Conservation (phyloP, 2,329 filamentous ascomycete species). For the Aspergillus sp. region DNA sequence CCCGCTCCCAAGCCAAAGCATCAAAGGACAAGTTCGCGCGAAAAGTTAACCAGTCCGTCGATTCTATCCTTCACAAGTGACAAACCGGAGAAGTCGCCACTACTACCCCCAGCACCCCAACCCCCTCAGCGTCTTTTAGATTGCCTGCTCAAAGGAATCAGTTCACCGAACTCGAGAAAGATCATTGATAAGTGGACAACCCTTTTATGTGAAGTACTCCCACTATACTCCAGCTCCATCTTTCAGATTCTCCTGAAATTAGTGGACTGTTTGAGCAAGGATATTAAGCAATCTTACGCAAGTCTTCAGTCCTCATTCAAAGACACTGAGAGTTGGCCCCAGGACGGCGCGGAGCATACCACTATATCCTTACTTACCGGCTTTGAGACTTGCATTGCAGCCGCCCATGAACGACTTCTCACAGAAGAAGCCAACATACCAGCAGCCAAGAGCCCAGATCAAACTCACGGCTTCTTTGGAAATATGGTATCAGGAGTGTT, state of each 20-base stretch:
- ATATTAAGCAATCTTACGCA: constrained; percentile 74
- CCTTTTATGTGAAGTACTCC: constrained; percentile 81
- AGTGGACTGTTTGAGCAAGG: constrained; percentile 83
- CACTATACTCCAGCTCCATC: constrained; percentile 80
- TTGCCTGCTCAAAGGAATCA: constrained; percentile 80
- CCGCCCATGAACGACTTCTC: constrained; percentile 80
- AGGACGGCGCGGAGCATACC: constrained; percentile 61
- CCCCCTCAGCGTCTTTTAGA: constrained; percentile 72
- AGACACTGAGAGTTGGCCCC: constrained; percentile 42
- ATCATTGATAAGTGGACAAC: constrained; percentile 91
- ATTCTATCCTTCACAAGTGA: constrained; percentile 53
- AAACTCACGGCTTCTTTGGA: constrained; percentile 85
- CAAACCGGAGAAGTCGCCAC: constrained; percentile 43
- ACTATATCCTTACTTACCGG: constrained; percentile 85
- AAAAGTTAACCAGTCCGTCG: constrained; percentile 46
- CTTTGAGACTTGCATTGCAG: constrained; percentile 85
- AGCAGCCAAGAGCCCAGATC: constrained; percentile 76
- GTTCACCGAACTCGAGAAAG: constrained; percentile 71
- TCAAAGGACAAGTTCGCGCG: constrained; percentile 44
- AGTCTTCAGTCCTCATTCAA: constrained; percentile 62
- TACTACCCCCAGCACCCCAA: constrained; percentile 40
- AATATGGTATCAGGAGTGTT: constrained; percentile 95
- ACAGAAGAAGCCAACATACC: constrained; percentile 73
- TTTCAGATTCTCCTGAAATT: constrained; percentile 90
- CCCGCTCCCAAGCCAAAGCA: constrained; percentile 37